phyloP scores from a whole-genome alignment of 2,329 filamentous ascomycete genomes.

The Fusarium newnesense region DNA sequence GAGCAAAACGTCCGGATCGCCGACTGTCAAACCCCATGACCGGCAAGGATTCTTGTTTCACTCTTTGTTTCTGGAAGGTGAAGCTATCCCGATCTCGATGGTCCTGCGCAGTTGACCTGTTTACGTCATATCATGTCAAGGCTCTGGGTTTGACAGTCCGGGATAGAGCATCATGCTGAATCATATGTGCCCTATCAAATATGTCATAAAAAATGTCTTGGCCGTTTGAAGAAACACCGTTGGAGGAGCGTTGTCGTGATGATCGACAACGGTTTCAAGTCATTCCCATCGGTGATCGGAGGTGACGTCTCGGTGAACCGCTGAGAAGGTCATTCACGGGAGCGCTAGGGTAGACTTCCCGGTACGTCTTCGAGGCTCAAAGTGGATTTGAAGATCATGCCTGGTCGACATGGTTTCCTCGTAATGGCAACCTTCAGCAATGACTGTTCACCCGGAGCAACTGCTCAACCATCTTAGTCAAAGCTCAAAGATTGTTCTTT shows the following conservation, averaged over 20 bases:
- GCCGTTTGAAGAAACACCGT: neutral
- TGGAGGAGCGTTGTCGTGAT: neutral
- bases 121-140: conserved; percentile 32
- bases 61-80: conserved; percentile 11
- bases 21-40: conserved; percentile 1
- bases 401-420: neutral
- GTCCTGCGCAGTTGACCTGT: neutral
- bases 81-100: conserved; percentile 30
- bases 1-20: conserved; percentile 31
- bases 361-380: conserved; percentile 17
- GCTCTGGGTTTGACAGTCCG: conserved; percentile 12
- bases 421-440: neutral
- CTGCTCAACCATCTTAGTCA: neutral
- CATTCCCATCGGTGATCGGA: conserved; percentile 16
- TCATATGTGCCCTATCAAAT: conserved; percentile 7
- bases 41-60: conserved; percentile 1
- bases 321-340: conserved; percentile 13
- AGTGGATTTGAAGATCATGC: neutral
- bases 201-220: neutral
- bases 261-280: conserved; percentile 24
- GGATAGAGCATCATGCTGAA: conserved; percentile 18
- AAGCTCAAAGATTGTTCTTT: neutral
- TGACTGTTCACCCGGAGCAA: neutral
- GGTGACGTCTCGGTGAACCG: conserved; percentile 16
- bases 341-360: conserved; percentile 30